Percentiles rank a stretch among this genome's conserved stretches.
These are phyloP conservation scores for Boletus tomentosulus DNA, from an alignment of 768 basidiomycete genomes.

Conservation along the genomic window DNA sequence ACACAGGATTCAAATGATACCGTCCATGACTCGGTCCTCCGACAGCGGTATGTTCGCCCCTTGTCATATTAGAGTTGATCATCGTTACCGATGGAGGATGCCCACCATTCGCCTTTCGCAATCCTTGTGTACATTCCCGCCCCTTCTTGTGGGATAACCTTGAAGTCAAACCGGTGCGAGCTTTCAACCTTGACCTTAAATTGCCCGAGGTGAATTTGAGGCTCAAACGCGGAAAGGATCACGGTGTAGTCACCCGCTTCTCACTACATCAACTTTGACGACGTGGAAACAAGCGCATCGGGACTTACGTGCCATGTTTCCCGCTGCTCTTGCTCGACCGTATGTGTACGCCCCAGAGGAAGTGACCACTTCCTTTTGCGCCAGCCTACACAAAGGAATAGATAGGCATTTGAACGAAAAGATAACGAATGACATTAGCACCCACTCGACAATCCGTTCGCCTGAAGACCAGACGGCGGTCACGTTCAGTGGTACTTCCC, in stretches of 20 bases:
- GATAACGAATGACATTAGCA: slow-evolving; percentile 6
- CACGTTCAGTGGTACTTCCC: slow-evolving; percentile 70
- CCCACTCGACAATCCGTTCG: slow-evolving; percentile 71
- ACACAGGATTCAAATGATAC: slow-evolving; percentile 69
- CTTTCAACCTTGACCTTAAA: slow-evolving; percentile 66
- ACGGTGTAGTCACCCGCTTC: slow-evolving; percentile 71
- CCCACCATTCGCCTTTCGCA: slow-evolving; percentile 72
- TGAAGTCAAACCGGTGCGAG: slow-evolving; percentile 56
- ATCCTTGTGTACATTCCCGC: slow-evolving; percentile 83
- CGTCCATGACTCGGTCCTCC: slow-evolving; percentile 64
- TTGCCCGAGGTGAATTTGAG: slow-evolving; percentile 53
- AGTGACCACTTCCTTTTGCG: slow-evolving; percentile 62
- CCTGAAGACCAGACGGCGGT: slow-evolving; percentile 74
- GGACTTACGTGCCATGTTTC: slow-evolving; percentile 50
- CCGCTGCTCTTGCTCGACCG: slow-evolving; percentile 58
- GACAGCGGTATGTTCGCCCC: slow-evolving; percentile 55
- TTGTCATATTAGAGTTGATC: slow-evolving; percentile 23
- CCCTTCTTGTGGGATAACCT: slow-evolving; percentile 75
- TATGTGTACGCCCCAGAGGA: slow-evolving; percentile 82
- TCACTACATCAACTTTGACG: background rate
- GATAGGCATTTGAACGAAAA: background rate
- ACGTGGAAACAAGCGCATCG: background rate
- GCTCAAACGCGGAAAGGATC: slow-evolving; percentile 82
- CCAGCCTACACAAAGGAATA: slow-evolving; percentile 36
- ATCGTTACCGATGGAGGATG: background rate